Conservation (phyloP, 2,329 filamentous ascomycete genomes). For the Thielaviopsis euricoi region DNA sequence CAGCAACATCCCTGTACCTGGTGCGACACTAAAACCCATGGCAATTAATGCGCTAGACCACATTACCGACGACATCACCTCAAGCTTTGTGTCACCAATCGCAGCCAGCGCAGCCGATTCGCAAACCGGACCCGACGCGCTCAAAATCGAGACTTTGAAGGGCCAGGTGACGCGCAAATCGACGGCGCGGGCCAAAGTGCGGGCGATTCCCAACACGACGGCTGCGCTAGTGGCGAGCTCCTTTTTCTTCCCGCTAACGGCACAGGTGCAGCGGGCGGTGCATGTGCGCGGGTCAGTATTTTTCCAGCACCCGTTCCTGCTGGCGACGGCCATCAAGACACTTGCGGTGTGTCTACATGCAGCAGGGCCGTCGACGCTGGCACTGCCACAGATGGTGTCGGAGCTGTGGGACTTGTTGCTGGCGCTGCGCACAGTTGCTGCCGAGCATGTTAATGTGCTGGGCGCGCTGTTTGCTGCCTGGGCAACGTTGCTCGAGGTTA, state of each 20-base stretch:
- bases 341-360: constrained; percentile 70
- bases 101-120: constrained; percentile 69
- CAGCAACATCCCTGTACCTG: constrained; percentile 9
- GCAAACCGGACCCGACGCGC: constrained; percentile 59
- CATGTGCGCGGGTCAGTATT: constrained; percentile 32
- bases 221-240: constrained; percentile 56
- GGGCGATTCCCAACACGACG: constrained; percentile 57
- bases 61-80: constrained; percentile 51
- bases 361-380: constrained; percentile 60
- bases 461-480: constrained; percentile 65
- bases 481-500: constrained; percentile 67
- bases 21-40: constrained; percentile 31
- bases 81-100: constrained; percentile 62
- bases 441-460: constrained; percentile 48
- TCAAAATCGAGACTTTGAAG: constrained; percentile 83
- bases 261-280: constrained; percentile 56
- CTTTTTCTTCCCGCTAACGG: constrained; percentile 79
- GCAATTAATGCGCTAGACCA: constrained; percentile 45
- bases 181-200: constrained; percentile 29
- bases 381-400: constrained; percentile 62
- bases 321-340: constrained; percentile 72
- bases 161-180: constrained; percentile 22
- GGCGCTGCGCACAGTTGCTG: constrained; percentile 40
- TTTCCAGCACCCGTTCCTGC: constrained; percentile 56
- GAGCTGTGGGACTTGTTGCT: constrained; percentile 78